Evolutionary conservation across 2,329 filamentous ascomycete species (phyloP), one percentile per base, ranked within the genome.

Genomic region (Fusarium algeriense): DNA sequence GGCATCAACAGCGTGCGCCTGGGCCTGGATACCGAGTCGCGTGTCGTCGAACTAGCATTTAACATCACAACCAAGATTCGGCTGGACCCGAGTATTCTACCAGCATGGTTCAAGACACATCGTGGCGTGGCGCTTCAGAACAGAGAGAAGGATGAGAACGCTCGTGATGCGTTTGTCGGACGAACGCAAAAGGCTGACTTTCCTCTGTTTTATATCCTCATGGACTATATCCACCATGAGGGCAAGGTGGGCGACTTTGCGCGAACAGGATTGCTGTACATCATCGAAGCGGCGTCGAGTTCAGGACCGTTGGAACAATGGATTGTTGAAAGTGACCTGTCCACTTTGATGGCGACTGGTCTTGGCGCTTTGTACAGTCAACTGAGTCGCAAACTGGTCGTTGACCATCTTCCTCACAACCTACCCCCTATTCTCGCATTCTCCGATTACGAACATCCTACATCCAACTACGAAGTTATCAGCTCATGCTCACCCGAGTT

Each of bases 51-150:
- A 83, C 84, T 99, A 60, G 88, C 97, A 46, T 99, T 99, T 83
- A 97, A 95, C 69, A 95, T 99, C 73, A 94, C 96, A 23, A 97
- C 96, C 73, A 98, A 98, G 86, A 97, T 99, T 74, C 88, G 96
- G 48, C 85, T 98, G 67, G 92, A 97, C 74, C 95, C 96, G 7
- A 88, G 91, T 64, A 95, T 98, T 59, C 83, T 99, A 49, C 89
- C 93, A 3, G 92, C 94, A 19, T 99, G 96, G 96, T 99, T 99
- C 83, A 92, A 92, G 71, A 89, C 90, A 11, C 79, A 80, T 54
- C 69, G 78, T 17, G 73, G 60, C n/a, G 74, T 72, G 57, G 72
- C 71, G 28, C 65, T 64, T 20, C 68, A 68, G 62, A 70, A 69
- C 7, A 84, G 80, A 74, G 86, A 81, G 28, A 82, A 76, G 59